Evolutionary conservation across 1,284 basidiomycete species (phyloP).

Genomic region (Cryptococcus jaspeensis): DNA sequence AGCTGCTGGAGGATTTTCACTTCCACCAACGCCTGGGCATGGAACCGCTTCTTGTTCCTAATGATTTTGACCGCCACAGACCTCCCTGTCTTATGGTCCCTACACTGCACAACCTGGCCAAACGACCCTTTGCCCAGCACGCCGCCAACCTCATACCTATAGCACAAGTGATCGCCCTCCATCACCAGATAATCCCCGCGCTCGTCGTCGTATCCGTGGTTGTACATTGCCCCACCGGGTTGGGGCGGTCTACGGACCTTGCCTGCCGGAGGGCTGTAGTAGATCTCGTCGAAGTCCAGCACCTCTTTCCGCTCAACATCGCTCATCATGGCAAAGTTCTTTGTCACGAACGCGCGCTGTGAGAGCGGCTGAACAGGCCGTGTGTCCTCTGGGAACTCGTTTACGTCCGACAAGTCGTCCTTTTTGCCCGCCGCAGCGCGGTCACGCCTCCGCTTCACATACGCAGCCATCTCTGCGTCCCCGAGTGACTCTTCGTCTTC

Average conservation of each 20-base stretch:
- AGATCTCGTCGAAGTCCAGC: constrained; percentile 79
- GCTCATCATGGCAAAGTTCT: constrained; percentile 62
- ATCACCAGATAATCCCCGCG: constrained; percentile 94
- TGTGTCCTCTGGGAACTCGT: constrained; percentile 88
- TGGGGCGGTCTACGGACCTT: constrained; percentile 28
- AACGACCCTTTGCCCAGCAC: constrained; percentile 97
- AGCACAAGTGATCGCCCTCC: constrained; percentile 88
- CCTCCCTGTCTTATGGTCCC: constrained; percentile 93
- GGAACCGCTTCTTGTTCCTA: constrained; percentile 98
- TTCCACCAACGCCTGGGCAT: constrained; percentile 96
- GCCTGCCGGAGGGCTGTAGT: constrained; percentile 56
- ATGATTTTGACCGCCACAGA: constrained; percentile 99
- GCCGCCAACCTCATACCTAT: constrained; percentile 90
- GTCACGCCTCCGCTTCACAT: constrained; percentile 84
- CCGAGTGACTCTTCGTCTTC: constrained; percentile 90
- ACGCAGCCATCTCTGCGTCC: constrained; percentile 96
- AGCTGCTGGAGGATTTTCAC: constrained; percentile 97
- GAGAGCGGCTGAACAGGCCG: constrained; percentile 67
- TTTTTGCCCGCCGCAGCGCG: constrained; percentile 69
- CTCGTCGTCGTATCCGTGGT: constrained; percentile 97
- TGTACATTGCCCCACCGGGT: constrained; percentile 74
- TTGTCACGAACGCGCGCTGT: constrained; percentile 57
- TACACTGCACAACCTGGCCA: constrained; percentile 93
- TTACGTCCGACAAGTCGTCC: constrained; percentile 81
- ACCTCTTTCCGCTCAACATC: constrained; percentile 90